Conservation (phyloP, 352 stramenopile genomes). For the Phytophthora pinifolia region DNA sequence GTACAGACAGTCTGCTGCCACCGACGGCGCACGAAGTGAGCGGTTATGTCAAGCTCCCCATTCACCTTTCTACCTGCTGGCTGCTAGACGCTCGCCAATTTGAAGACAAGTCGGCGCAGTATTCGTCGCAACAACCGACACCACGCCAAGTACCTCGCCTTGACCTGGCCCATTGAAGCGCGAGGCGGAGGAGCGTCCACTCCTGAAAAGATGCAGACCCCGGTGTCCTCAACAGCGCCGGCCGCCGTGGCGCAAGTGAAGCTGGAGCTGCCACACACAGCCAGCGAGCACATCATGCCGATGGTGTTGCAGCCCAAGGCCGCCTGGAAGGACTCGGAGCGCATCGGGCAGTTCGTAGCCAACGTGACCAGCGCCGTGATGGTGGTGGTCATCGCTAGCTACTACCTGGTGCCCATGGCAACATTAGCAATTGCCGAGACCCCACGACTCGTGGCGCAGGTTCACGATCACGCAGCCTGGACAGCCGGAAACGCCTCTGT, state of each 20-base stretch:
- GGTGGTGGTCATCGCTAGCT: slow-evolving; percentile 45
- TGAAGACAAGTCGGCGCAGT: background rate
- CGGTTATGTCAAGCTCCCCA: too few relatives aligned
- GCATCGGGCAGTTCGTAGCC: slow-evolving; percentile 66
- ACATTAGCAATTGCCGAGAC: slow-evolving; percentile 40
- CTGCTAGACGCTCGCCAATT: slow-evolving; percentile 19
- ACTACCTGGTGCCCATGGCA: slow-evolving; percentile 38
- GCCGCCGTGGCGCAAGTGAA: slow-evolving; percentile 3
- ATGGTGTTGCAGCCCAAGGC: slow-evolving; percentile 25
- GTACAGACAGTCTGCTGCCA: slow-evolving; percentile 1
- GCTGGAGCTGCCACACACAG: slow-evolving; percentile 17
- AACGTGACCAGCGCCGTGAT: slow-evolving; percentile 63
- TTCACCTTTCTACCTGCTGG: slow-evolving; percentile 12
- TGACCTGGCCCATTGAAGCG: background rate
- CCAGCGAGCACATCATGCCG: slow-evolving; percentile 15
- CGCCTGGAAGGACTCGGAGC: slow-evolving; percentile 68
- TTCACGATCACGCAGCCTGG: slow-evolving; percentile 22
- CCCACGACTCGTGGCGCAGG: slow-evolving; percentile 30
- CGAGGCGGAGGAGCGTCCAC: slow-evolving; percentile 9
- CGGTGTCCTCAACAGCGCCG: background rate
- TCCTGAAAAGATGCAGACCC: slow-evolving; percentile 14
- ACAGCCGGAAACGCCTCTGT: slow-evolving; percentile 25
- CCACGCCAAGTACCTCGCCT: background rate
- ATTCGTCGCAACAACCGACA: background rate
- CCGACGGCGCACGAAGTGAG: too few relatives aligned